Base-by-base conservation (phyloP, 768 basidiomycete species). In the Russula compacta region DNA sequence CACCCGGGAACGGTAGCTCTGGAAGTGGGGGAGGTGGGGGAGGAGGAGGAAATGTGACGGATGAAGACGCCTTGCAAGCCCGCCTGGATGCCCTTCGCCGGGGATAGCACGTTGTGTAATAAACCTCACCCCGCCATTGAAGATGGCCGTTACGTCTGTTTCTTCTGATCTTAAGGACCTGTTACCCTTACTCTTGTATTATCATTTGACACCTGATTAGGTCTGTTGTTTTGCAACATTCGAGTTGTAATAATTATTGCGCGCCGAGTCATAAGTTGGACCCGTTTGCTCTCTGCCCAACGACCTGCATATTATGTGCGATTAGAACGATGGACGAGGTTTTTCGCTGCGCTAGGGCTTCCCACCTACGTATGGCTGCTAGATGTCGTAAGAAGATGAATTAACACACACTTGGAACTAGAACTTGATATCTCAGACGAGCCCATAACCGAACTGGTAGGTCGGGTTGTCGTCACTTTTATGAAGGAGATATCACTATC, bases 11-110 rank as follows among this genome's bases (percentile, higher is more conserved):
- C 14, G 73, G 76, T 19, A 72, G 71, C 44, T 74, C 73, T 29
- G 76, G 76, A 19, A 75, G 73, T 29, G 77, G 76, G 17, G 21
- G 21, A 2, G 75, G 73, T 24, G 71, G 66, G 4, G 74, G 73
- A 17, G 77, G 76, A 17, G 69, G 74, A 2, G 78, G 71, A 38
- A 76, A 74, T 39, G 69, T 76, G 64, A 79, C 85, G 1, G 95
- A 95, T 66, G 90, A 98, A 73, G 95, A 97, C 71, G 91, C 89
- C 42, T 78, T 99, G 56, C 97, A 98, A 74, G 92, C 94, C 17
- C 79, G 97, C 63, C 72, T 99, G 65, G 94, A 98, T 74, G 92
- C 94, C 39, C 77, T 98, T 56, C 81, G 92, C 63, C 79, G 86
- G 69, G 82, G 86, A 39, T 89, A 71, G 78, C 33, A 56, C 33